These are phyloP conservation scores for Trichoderma endophyticum DNA, from an alignment of 2,329 filamentous ascomycete species.

Conservation along the genomic window DNA sequence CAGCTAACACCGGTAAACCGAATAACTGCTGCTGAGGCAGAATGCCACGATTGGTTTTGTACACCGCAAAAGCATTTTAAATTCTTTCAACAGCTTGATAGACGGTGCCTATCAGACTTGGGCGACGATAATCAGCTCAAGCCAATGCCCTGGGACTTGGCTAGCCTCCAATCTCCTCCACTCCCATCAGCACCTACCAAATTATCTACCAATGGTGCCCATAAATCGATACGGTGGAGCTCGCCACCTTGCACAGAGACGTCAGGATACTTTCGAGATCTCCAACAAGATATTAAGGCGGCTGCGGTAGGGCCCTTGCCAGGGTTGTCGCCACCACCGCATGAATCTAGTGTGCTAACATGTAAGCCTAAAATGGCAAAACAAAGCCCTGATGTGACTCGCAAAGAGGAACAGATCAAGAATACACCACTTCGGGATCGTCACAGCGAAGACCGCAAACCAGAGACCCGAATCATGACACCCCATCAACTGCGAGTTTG, in stretches of 20 bases:
- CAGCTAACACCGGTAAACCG: constrained; percentile 28
- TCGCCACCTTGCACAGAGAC: not conserved
- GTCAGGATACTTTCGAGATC: not conserved
- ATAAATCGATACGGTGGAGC: not conserved
- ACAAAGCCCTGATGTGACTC: not conserved
- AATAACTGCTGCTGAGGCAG: constrained; percentile 30
- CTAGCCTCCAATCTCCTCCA: constrained; percentile 23
- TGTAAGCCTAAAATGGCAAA: not conserved
- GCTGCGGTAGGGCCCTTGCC: not conserved
- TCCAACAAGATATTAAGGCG: not conserved
- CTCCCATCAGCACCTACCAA: not conserved
- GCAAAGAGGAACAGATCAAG: not conserved
- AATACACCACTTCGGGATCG: not conserved
- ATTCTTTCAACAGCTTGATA: constrained; percentile 34
- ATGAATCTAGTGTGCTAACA: not conserved
- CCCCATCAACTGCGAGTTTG: constrained; percentile 14
- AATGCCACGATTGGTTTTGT: constrained; percentile 35
- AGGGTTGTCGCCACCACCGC: not conserved
- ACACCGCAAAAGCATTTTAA: constrained; percentile 30
- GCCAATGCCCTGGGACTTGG: constrained; percentile 36
- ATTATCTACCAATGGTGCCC: not conserved
- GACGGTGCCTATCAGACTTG: constrained; percentile 29
- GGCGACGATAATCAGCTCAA: constrained; percentile 27
- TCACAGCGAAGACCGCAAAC: not conserved
- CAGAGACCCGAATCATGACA: not conserved